Base-by-base conservation (phyloP, 2,329 filamentous ascomycete species). In the Ophiosphaerella narmari region DNA sequence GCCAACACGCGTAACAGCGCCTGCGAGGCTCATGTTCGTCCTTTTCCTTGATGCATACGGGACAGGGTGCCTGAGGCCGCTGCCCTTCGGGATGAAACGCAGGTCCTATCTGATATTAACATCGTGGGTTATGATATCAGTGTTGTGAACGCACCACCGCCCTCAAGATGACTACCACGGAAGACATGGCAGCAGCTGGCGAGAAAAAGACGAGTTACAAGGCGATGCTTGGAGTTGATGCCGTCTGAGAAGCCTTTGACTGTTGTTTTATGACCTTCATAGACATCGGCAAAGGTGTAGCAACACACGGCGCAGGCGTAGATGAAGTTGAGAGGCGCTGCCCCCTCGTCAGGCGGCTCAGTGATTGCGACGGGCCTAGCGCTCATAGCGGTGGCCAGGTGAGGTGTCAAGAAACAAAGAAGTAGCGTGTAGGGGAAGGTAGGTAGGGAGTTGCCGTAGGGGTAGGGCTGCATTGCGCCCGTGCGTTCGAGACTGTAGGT, bases 261-360 rank as follows among this genome's bases (percentile, higher is more conserved):
- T 16, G 73, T 71, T 44, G 71, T 68, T 16, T 70, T 63, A 32
- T 65, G 52, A n/a, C 65, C 66, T 7, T 68, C 66, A 59, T 80
- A 80, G 23, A 80, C 63, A 26, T 80, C 77, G 16, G 74, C 70
- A 33, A 79, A 70, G 6, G 73, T 74, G 8, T 68, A 68, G 40
- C 78, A 75, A 59, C 80, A 82, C 33, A 80, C 56, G 24, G 69
- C 69, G 60, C 80, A 82, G 54, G 74, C 75, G 60, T 81, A 78
- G 43, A 81, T 75, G 51, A 80, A 68, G 51, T 81, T 74, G 44
- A 73, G 63, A 7, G 73, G 63, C 34, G 59, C 46, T 18, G 52
- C 40, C 63, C 75, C 75, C 63, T 70, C 50, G 29, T 47, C 46
- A 29, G 56, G 45, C 26, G 38, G 46, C 41, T 29, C 26, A 3